These are phyloP conservation scores for Pichia inconspicua DNA, from an alignment of 1,139 yeast species.

Conservation along the genomic window DNA sequence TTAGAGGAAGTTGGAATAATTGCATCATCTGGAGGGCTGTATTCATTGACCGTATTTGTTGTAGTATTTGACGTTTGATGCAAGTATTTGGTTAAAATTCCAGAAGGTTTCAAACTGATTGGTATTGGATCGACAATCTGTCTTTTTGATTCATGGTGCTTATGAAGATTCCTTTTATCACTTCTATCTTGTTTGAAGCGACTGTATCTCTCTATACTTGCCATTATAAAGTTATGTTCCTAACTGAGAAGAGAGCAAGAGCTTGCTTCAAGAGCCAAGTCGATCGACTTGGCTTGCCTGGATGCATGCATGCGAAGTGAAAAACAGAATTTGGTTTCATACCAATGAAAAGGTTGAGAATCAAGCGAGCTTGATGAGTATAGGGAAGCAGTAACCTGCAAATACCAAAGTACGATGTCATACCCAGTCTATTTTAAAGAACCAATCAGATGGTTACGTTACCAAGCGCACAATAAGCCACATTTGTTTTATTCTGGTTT, in stretches of 20 bases:
- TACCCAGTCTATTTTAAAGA: slow-evolving; percentile 56
- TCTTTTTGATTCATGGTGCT: neutral
- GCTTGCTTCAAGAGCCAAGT: neutral
- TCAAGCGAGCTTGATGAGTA: neutral
- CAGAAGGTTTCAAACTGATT: slow-evolving; percentile 23
- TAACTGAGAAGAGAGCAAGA: no score
- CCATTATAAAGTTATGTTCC: neutral
- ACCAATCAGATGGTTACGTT: slow-evolving; percentile 68
- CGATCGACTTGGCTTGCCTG: neutral
- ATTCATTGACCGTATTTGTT: slow-evolving; percentile 7
- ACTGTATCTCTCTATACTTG: neutral
- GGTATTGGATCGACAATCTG: slow-evolving; percentile 7
- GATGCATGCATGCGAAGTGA: no score
- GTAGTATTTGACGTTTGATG: slow-evolving; percentile 3
- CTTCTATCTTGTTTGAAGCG: neutral
- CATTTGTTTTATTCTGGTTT: slow-evolving; percentile 65
- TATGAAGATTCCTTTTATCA: neutral
- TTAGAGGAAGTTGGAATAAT: slow-evolving; percentile 11
- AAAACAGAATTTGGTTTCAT: no score
- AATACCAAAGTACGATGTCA: slow-evolving; percentile 12
- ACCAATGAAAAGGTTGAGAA: neutral
- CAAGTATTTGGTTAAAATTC: slow-evolving; percentile 14
- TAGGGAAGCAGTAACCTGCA: neutral
- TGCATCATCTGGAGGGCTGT: slow-evolving; percentile 21
- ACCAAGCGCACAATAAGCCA: slow-evolving; percentile 73